phyloP scores from a whole-genome alignment of 2,329 filamentous ascomycete species.

The Aspergillus tubingensis region DNA sequence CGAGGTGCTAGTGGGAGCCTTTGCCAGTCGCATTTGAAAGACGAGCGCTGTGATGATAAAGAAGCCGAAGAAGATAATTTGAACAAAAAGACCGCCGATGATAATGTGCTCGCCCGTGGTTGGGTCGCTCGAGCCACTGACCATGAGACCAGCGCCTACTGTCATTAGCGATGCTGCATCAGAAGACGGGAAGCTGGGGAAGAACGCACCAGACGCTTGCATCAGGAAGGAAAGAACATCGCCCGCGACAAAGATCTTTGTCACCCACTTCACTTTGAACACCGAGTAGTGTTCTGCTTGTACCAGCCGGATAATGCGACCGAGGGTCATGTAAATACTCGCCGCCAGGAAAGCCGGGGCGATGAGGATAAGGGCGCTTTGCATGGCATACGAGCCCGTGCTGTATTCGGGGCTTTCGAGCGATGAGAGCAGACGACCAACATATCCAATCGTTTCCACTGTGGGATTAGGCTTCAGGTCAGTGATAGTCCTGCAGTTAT shows the following conservation, averaged over 20 bases:
- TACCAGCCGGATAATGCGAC: slow-evolving; percentile 30
- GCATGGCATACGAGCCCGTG: slow-evolving; percentile 30
- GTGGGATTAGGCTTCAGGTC: background rate
- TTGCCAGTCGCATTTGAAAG: slow-evolving; percentile 32
- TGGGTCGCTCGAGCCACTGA: slow-evolving; percentile 18
- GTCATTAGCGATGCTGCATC: background rate
- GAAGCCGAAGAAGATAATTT: slow-evolving; percentile 34
- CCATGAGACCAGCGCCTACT: slow-evolving; percentile 31
- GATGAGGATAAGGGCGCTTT: slow-evolving; percentile 31
- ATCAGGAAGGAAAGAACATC: slow-evolving; percentile 37
- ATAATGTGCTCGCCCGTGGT: slow-evolving; percentile 30
- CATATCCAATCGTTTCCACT: slow-evolving; percentile 58
- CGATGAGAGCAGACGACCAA: slow-evolving; percentile 51
- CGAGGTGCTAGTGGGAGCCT: slow-evolving; percentile 30
- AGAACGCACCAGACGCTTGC: slow-evolving; percentile 30
- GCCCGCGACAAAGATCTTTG: slow-evolving; percentile 34
- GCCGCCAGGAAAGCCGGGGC: slow-evolving; percentile 34
- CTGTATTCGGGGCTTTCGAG: slow-evolving; percentile 33
- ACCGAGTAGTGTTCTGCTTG: slow-evolving; percentile 27
- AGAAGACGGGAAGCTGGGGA: no score
- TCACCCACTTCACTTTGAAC: slow-evolving; percentile 27
- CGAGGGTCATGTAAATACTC: slow-evolving; percentile 33
- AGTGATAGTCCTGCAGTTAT: background rate
- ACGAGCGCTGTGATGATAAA: slow-evolving; percentile 29
- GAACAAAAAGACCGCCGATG: slow-evolving; percentile 34